phyloP scores from a whole-genome alignment of 2,329 filamentous ascomycete species.

The Pseudogymnoascus sp. region DNA sequence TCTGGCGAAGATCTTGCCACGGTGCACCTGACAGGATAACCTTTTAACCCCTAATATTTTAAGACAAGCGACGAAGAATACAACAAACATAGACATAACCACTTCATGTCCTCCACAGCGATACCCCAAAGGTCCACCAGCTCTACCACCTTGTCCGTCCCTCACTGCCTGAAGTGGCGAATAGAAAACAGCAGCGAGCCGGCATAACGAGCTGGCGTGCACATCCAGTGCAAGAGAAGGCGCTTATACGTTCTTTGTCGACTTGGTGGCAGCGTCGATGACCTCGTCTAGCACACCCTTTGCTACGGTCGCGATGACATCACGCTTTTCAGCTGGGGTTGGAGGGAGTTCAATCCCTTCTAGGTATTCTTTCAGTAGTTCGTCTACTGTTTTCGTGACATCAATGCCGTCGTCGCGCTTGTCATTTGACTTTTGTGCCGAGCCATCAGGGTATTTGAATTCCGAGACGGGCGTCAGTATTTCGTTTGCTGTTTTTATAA shows the following conservation, averaged over 20 bases:
- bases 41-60: constrained; percentile 1
- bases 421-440: not conserved
- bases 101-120: not conserved
- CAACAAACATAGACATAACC: not conserved
- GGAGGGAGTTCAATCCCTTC: too few relatives aligned
- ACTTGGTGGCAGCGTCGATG: not conserved
- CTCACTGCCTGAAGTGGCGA: not conserved
- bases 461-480: too few relatives aligned
- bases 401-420: not conserved
- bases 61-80: constrained; percentile 6
- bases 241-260: not conserved
- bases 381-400: not conserved
- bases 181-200: not conserved
- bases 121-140: not conserved
- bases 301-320: not conserved
- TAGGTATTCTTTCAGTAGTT: not conserved
- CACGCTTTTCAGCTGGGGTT: not conserved
- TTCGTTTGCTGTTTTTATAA: too few relatives aligned
- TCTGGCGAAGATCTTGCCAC: not conserved
- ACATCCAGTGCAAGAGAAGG: not conserved
- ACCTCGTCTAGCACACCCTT: not conserved
- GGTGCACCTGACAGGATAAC: not conserved
- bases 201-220: not conserved
- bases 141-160: not conserved
- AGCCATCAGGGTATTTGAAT: too few relatives aligned